phyloP scores from a whole-genome alignment of 768 basidiomycete species.

The Rhizopogon vinicolor region DNA sequence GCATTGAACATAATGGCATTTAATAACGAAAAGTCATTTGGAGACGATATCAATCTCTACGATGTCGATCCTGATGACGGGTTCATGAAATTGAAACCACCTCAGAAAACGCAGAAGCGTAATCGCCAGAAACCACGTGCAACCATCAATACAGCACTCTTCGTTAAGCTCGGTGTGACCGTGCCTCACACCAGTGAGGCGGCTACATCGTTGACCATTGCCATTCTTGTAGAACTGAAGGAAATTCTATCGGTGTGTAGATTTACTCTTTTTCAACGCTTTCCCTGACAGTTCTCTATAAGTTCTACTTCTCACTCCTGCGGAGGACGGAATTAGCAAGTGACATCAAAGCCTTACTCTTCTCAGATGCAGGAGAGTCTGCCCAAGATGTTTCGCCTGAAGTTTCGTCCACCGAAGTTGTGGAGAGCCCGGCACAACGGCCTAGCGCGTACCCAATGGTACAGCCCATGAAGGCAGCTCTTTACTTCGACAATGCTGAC shows the following conservation, averaged over 20 bases:
- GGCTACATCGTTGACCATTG: slow-evolving; percentile 4
- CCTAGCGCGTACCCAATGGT: slow-evolving; percentile 35
- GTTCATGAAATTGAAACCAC: slow-evolving; percentile 10
- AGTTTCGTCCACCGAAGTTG: background rate
- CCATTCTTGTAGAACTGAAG: slow-evolving; percentile 23
- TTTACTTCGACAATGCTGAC: slow-evolving; percentile 53
- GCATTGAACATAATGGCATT: slow-evolving; percentile 8
- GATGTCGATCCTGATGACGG: slow-evolving; percentile 3
- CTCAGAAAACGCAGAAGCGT: slow-evolving; percentile 25
- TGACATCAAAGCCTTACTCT: background rate
- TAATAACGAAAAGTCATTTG: background rate
- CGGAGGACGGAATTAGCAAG: slow-evolving; percentile 8
- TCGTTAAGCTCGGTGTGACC: slow-evolving; percentile 22
- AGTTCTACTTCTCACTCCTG: slow-evolving; percentile 24
- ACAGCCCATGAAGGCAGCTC: slow-evolving; percentile 57
- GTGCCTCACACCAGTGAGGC: slow-evolving; percentile 23
- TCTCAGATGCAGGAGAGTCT: slow-evolving; percentile 1
- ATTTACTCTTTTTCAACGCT: background rate
- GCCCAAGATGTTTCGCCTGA: background rate
- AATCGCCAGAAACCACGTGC: slow-evolving; percentile 8
- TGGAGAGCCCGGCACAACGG: background rate
- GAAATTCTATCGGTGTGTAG: slow-evolving; percentile 24
- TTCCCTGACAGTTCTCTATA: background rate
- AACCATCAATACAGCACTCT: slow-evolving; percentile 21
- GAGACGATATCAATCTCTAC: slow-evolving; percentile 1